Evolutionary conservation across 208 protist species (phyloP).

Genomic region (Wallacemonas sp.): DNA sequence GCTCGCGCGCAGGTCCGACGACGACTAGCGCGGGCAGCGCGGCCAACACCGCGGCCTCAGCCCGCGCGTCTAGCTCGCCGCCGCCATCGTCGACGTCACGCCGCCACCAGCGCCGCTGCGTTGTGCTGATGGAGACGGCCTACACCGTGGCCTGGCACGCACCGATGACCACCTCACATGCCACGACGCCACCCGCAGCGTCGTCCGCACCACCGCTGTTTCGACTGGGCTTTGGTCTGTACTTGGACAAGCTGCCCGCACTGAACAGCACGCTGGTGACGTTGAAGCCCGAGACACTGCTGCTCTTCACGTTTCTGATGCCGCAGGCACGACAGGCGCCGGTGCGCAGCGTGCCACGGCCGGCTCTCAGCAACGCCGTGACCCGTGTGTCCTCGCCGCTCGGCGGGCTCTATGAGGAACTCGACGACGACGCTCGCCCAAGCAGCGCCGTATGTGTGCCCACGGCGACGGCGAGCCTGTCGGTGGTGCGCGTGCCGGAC

Average conservation of each 20-base stretch:
- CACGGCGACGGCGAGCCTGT: neutral
- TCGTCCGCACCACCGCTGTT: neutral
- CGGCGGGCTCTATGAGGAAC: neutral
- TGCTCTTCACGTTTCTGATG: constrained; percentile 3
- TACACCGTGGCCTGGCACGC: constrained; percentile 2
- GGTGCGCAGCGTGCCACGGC: neutral
- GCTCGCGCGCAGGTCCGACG: too few relatives aligned
- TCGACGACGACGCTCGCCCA: neutral
- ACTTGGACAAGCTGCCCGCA: neutral
- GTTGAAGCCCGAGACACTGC: neutral
- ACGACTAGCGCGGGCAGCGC: too few relatives aligned
- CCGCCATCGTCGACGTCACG: neutral
- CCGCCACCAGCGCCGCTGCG: constrained; percentile 1
- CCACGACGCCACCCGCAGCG: neutral
- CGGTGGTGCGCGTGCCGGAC: neutral
- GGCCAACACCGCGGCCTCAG: too few relatives aligned
- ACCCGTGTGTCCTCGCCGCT: neutral
- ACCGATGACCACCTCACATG: neutral
- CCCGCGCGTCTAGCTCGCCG: neutral
- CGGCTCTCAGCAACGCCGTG: neutral
- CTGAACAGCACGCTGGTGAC: neutral
- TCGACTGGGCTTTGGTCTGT: constrained; percentile 3
- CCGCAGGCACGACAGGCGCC: neutral
- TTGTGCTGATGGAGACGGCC: neutral
- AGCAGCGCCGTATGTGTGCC: neutral